Percentiles rank a stretch among this genome's conserved stretches.
phyloP scores from a whole-genome alignment of 2,329 filamentous ascomycete genomes.

The Venturia pyrina region DNA sequence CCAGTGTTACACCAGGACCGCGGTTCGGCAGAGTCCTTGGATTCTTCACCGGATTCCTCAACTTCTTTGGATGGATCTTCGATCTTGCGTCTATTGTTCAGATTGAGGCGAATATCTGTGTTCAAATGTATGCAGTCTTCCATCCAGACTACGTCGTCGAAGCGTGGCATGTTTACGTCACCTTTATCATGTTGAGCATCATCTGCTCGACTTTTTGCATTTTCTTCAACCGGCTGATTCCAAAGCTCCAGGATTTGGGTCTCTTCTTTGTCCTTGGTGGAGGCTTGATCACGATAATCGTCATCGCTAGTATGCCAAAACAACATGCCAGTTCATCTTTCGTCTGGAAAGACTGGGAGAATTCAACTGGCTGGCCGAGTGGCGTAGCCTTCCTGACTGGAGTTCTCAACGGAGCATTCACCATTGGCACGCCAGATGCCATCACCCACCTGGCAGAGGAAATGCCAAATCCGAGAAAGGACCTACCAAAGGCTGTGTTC shows the following conservation, averaged over 20 bases:
- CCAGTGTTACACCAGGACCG: constrained; percentile 35
- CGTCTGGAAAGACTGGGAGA: constrained; percentile 37
- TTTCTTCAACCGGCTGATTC: constrained; percentile 45
- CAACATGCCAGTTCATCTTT: constrained; percentile 33
- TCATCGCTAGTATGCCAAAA: constrained; percentile 45
- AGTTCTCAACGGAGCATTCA: constrained; percentile 60
- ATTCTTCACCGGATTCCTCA: constrained; percentile 11
- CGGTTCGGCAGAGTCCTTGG: constrained; percentile 7
- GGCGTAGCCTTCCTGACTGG: constrained; percentile 57
- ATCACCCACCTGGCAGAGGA: constrained; percentile 54
- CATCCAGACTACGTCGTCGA: constrained; percentile 36
- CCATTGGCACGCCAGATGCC: constrained; percentile 50
- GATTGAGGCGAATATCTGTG: constrained; percentile 35
- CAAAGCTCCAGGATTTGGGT: constrained; percentile 44
- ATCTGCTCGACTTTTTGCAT: constrained; percentile 36
- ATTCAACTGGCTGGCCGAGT: constrained; percentile 35
- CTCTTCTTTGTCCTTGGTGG: constrained; percentile 43
- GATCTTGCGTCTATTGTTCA: constrained; percentile 35
- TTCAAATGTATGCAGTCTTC: constrained; percentile 40
- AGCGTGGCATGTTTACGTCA: constrained; percentile 43
- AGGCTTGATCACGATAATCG: constrained; percentile 45
- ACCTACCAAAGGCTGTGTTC: constrained; percentile 24
- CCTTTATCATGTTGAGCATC: constrained; percentile 39
- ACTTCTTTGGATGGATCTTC: constrained; percentile 36
- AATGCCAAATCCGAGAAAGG: constrained; percentile 23